These are phyloP conservation scores for Rhazya stricta DNA, from an alignment of 257 asterid species.

Conservation along the genomic window DNA sequence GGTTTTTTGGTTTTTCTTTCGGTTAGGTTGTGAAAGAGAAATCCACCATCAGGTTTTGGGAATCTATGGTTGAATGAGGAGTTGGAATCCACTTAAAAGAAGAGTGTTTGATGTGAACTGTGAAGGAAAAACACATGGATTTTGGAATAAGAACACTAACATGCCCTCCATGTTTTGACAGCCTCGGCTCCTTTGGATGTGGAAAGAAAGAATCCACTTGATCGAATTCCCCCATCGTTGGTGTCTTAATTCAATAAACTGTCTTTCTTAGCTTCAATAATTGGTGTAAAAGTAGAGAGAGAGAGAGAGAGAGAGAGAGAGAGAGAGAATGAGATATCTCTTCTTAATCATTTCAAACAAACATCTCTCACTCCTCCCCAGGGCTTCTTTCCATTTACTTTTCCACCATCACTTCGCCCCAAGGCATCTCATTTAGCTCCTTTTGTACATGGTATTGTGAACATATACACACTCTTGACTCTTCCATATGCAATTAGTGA, in stretches of 20 bases:
- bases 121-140: conserved; percentile 37
- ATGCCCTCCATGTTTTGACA: conserved; percentile 48
- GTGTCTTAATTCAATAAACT: conserved; percentile 23
- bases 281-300: conserved; percentile 26
- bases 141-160: conserved; percentile 45
- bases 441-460: too few relatives aligned
- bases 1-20: conserved; percentile 1
- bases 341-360: background rate
- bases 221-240: conserved; percentile 28
- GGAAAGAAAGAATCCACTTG: conserved; percentile 56
- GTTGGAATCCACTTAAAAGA: conserved; percentile 67
- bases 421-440: background rate
- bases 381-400: conserved; percentile 2
- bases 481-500: too few relatives aligned
- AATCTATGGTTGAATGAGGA: conserved; percentile 55
- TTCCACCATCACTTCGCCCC: conserved; percentile 3
- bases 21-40: conserved; percentile 57
- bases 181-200: conserved; percentile 43
- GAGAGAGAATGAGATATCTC: background rate
- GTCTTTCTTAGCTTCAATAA: conserved; percentile 37
- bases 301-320: background rate
- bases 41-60: conserved; percentile 37
- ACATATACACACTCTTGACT: too few relatives aligned
- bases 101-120: conserved; percentile 33
- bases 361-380: background rate